Base-by-base conservation (phyloP, 148 eudicot species). In the Chenopodium album region DNA sequence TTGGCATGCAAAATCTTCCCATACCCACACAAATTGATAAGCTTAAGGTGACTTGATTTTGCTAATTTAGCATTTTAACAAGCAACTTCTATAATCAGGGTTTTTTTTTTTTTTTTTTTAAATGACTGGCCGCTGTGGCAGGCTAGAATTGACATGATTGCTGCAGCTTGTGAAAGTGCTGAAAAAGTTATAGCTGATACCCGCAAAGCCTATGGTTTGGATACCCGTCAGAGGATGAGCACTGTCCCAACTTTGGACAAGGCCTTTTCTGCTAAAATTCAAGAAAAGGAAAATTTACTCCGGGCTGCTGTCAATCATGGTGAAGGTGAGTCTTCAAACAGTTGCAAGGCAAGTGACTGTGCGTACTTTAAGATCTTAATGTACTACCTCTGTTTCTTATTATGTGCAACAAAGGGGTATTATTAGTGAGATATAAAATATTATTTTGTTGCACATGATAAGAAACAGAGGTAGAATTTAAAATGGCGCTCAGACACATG, bases 121-220 rank as follows among this genome's bases (percentile, higher is more conserved):
- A 78, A 75, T 65, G 26, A 48, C 48, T 22, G 86, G 26, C 67
- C 71, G 26, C 52, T 69, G 80, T 88, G 71, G 69, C 91, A 96
- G 99, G 86, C 87, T 71, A 92, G 98, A 84, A 92, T 94, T 72
- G 97, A 94, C 79, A 92, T 89, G 97, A 97, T 97, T 78, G 97
- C 91, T 82, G 94, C 92, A 66, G 99, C 99, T 46, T 97, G 99
- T 84, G 97, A 91, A 86, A 94, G 99, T 92, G 99, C 99, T 75
- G 95, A 94, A 85, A 97, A 97, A 82, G 92, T 97, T 79, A 87
- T 97, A 76, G 97, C 98, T 82, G 99, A 97, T 86, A 91, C 97
- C 20, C 97, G 97, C 71, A 97, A 92, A 89, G 88, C 97, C 82
- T 94, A 90, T 87, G 87, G 90, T 66, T 87, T 94, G 80, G 94